Evolutionary conservation across 2,329 filamentous ascomycete genomes (phyloP), one percentile per base, ranked within the genome.

Genomic region (Paecilomyces variotii): DNA sequence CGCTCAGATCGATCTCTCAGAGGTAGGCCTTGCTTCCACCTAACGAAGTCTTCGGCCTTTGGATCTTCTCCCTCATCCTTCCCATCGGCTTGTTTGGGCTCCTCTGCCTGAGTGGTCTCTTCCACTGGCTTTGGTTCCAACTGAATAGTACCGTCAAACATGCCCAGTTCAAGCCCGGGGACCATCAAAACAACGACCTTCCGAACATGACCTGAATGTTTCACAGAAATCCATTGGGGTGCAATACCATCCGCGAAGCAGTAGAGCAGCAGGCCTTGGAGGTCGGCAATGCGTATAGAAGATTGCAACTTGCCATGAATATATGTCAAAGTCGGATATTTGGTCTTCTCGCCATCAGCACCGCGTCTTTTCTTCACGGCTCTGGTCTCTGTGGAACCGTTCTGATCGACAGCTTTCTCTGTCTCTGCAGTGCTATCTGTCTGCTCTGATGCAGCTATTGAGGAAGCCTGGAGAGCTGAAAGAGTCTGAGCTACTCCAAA

Each of bases 141-240:
- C 27, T 73, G 63, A 34, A 84, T 74, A 2, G 74, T 77, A 35
- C 84, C 81, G 71, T 88, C 84, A 76, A 97, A 96, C 89, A 97
- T 94, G 62, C 86, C 88, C 67, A 90, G 84, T 70, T 97, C 93
- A 26, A 99, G 77, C 0, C 94, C 94, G 10, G 94, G 94, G 10
- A 97, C 86, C 89, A 97, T 93, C 64, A 99, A 78, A 49, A 90
- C 84, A 30, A 97, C 92, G 30, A 95, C 88, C 75, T 94, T 95
- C 58, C 77, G 76, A 49, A 87, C 79, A 60, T 78, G 76, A 19
- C 73, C 74, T 52, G 81, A 81, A 68, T 86, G 80, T 61, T 78
- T 79, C 59, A 87, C 75, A 30, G 83, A 81, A 14, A 85, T 80
- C 84, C 84, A 87, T 67, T 85, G 82, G n/a, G 84, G 84, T 27